Base-by-base conservation (phyloP, 257 asterid genomes). In the Capsicum pubescens region DNA sequence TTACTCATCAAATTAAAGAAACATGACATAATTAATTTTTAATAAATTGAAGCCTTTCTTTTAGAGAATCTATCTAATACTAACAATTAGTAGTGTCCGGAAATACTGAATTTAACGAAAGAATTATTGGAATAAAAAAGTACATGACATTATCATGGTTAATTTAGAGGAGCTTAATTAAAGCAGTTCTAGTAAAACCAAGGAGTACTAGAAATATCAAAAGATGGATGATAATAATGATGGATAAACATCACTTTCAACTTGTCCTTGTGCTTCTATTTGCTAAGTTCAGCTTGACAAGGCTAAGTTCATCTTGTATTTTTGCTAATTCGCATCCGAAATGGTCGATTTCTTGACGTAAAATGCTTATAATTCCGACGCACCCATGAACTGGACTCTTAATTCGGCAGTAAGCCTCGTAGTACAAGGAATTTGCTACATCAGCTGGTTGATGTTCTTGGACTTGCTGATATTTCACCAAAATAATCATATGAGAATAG, bases 331-430 rank as follows among this genome's bases (percentile, higher is more conserved):
- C 84, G 0, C 61, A 9, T n/a, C 85, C 85, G 9, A 70, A 59
- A 80, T 19, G 50, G 35, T 80, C 26, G 8, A 86, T 86, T 67
- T 88, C 83, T 66, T 89, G 83, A 15, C 86, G 86, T 61, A 89
- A 60, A 15, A 61, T 7, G 6, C 83, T 86, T 39, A 89, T 82
- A 61, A 83, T 79, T 83, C 87, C 92, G 6, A 84, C 86, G 64
- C 83, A 74, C 3, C 91, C 91, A 68, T 90, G 82, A 42, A 88
- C 66, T 0, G 87, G 88, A 77, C 79, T 87, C 54, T 82, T 84
- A 6, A 82, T 61, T 56, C 91, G 84, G 78, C 87, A 88, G 16
- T 86, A 80, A 39, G 91, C 91, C 48, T 88, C 87, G n/a, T 85
- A 88, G 79, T 83, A 84, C 72, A 88, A 50, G 1, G 87, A 83